Conservation (phyloP, 2,329 filamentous ascomycete genomes). For the Ceratocystis diversiconidia region DNA sequence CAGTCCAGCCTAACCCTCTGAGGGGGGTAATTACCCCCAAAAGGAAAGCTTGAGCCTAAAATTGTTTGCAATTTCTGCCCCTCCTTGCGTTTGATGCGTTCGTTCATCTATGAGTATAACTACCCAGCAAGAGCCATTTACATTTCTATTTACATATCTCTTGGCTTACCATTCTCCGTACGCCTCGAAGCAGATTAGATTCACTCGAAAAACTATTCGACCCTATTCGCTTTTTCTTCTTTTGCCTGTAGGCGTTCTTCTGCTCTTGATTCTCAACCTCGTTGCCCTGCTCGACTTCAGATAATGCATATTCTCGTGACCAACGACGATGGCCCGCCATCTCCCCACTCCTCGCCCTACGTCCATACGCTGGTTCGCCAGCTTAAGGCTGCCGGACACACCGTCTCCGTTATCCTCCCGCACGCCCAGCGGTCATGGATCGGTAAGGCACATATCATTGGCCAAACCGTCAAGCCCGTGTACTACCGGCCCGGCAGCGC, state of each 20-base stretch:
- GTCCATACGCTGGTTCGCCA: conserved; percentile 58
- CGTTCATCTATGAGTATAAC: not conserved
- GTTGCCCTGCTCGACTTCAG: conserved; percentile 18
- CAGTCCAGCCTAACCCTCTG: not conserved
- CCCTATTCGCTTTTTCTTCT: not conserved
- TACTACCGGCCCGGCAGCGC: conserved; percentile 57
- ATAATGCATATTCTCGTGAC: conserved; percentile 50
- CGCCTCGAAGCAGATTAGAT: not conserved
- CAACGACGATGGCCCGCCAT: conserved; percentile 74
- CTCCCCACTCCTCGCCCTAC: conserved; percentile 64
- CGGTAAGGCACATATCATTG: conserved; percentile 92
- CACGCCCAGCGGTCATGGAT: conserved; percentile 94
- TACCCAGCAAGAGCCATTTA: not conserved
- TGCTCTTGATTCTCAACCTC: not conserved
- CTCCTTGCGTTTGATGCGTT: not conserved
- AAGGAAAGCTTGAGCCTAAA: conserved; percentile 2
- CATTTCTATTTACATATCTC: not conserved
- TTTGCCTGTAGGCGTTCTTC: not conserved
- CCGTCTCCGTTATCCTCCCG: conserved; percentile 82
- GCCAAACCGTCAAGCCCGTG: conserved; percentile 66
- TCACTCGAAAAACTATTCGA: not conserved
- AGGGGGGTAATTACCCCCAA: not conserved
- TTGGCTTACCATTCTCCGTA: conserved; percentile 13
- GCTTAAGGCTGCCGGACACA: conserved; percentile 62
- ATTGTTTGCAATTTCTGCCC: conserved; percentile 7